Evolutionary conservation across 257 asterid species (phyloP), one percentile per base, ranked within the genome.

Genomic region (Rehmannia glutinosa): DNA sequence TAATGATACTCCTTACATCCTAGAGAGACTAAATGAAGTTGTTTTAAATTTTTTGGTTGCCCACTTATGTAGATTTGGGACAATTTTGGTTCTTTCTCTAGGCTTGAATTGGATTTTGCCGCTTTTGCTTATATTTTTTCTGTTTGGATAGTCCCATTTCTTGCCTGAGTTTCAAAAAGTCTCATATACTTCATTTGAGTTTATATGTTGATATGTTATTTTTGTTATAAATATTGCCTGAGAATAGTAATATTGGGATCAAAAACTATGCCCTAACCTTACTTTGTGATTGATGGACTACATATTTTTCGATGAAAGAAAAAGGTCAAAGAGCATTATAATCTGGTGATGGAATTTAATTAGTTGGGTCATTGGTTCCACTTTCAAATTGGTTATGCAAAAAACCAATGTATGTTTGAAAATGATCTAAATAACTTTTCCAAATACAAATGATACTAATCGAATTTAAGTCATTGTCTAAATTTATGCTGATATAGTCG

Each of bases 21-120:
- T 38, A 41, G 53, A 59, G 53, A 46, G 45, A 59, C 23, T n/a
- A 55, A 4, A 8, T 19, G 17, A 32, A 13, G 6, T 43, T 68
- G 62, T 55, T 11, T 52, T 53, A 19, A 39, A 2, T 50, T 66
- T 53, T 64, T 38, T 54, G 46, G 50, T 65, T 70, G 56, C n/a
- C n/a, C n/a, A n/a, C 43, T 41, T 27, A 35, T 36, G 33, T 38
- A 43, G 62, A 68, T 55, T 59, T 53, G 73, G 10, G 38, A 4
- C 46, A 9, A 35, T 7, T 66, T 61, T 24, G 23, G 54, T 46
- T n/a, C 49, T 50, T 69, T 27, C 23, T 55, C 42, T 3, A 39
- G 36, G 65, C 64, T 52, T 53, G 23, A 58, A 25, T 45, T 32
- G 35, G 16, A 15, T 16, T 63, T 10, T 21, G n/a, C n/a, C n/a